Evolutionary conservation across 2,329 filamentous ascomycete species (phyloP).

Genomic region (Aureobasidium pullulans): DNA sequence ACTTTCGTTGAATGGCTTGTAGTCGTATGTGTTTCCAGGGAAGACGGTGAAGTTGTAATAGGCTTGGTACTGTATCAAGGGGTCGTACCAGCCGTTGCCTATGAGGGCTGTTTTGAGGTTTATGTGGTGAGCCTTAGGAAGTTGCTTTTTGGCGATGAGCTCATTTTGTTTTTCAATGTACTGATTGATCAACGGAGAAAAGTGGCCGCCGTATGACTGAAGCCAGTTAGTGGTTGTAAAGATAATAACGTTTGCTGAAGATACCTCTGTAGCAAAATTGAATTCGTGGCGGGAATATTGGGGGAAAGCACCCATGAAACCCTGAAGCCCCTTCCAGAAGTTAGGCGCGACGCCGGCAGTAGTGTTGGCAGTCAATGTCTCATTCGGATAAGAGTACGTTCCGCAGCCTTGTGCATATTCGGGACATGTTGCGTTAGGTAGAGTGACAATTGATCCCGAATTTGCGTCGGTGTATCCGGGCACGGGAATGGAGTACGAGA

Average conservation of each 20-base stretch:
- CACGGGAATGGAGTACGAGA: conserved; percentile 46
- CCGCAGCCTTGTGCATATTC: conserved; percentile 46
- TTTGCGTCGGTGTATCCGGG: conserved; percentile 32
- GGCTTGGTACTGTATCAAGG: conserved; percentile 48
- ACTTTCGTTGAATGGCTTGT: conserved; percentile 44
- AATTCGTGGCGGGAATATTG: conserved; percentile 26
- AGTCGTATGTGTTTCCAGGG: conserved; percentile 52
- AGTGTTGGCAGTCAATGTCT: conserved; percentile 45
- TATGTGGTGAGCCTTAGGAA: conserved; percentile 27
- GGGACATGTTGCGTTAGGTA: conserved; percentile 43
- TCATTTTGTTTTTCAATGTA: conserved; percentile 17
- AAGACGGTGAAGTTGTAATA: conserved; percentile 52
- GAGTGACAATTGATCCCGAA: conserved; percentile 31
- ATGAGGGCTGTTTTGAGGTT: conserved; percentile 30
- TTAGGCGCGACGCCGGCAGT: conserved; percentile 48
- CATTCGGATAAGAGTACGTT: conserved; percentile 48
- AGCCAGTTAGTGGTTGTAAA: background rate
- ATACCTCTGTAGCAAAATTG: conserved; percentile 24
- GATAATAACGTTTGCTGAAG: background rate
- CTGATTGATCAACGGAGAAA: conserved; percentile 24
- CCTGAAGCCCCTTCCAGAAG: conserved; percentile 55
- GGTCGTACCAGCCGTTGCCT: conserved; percentile 54
- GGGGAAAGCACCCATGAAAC: conserved; percentile 55
- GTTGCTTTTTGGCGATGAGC: conserved; percentile 15
- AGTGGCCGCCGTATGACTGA: conserved; percentile 24